Evolutionary conservation across 768 basidiomycete species (phyloP), one percentile per base, ranked within the genome.

Genomic region (Phlebiopsis flavidoalba): DNA sequence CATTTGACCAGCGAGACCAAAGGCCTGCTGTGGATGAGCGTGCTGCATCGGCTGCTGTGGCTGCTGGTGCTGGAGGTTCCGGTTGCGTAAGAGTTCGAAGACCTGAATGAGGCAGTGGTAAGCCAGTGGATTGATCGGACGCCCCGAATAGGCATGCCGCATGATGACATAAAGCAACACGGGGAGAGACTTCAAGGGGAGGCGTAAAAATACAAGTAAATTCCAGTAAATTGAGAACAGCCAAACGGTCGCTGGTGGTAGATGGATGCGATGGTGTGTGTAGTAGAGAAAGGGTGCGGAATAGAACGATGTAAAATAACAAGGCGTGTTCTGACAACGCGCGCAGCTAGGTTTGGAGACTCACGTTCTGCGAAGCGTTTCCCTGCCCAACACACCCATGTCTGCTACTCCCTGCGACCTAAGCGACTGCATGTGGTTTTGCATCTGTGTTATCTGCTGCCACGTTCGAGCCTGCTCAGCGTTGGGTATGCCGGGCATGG

Each of bases 401-500:
- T 61, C 59, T 43, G 31, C 64, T 15, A 59, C 62, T 51, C 40
- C 61, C 48, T 55, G 64, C 45, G 31, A 59, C 36, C 58, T 55
- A 33, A 59, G 56, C 58, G 59, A 60, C 60, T 58, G 56, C 33
- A 49, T 53, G n/a, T 59, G 58, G 17, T 60, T 40, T 22, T 60
- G 62, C 15, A 40, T 79, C 71, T 66, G 54, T 24, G 57, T 59
- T 31, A 60, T 79, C 71, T 83, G 80, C 71, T 81, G 80, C 86
- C 85, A 87, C 66, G 82, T 75, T 62, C 79, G 81, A 62, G 64
- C 64, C 31, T 81, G 79, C 70, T 87, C 85, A 69, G 78, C 63
- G 72, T 80, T 80, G 65, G 73, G 73, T 67, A 79, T 71, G 66
- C 76, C 75, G 48, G 74, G 69, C 60, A 75, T 66, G 67, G 73